Conservation (phyloP, 2,329 filamentous ascomycete species). For the Phoma sp. region DNA sequence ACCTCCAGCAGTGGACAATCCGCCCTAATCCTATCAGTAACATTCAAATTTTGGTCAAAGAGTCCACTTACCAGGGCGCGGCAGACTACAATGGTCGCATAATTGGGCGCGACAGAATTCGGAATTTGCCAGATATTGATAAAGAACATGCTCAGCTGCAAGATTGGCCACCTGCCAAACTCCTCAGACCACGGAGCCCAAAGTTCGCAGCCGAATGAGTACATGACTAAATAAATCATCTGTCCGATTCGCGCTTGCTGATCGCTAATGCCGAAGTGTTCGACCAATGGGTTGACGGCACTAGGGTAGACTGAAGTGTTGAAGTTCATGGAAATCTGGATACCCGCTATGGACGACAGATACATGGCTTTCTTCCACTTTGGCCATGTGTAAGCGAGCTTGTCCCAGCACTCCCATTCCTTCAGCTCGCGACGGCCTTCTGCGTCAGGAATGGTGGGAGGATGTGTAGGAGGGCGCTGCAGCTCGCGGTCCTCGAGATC, state of each 20-base stretch:
- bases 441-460: constrained; percentile 15
- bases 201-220: constrained; percentile 84
- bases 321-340: constrained; percentile 65
- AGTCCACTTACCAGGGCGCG: constrained; percentile 61
- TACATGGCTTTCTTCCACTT: constrained; percentile 60
- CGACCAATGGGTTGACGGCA: constrained; percentile 58
- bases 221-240: constrained; percentile 71
- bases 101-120: constrained; percentile 68
- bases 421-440: constrained; percentile 32
- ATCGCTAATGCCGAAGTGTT: constrained; percentile 63
- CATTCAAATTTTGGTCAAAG: neutral
- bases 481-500: constrained; percentile 11
- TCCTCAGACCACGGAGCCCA: constrained; percentile 85
- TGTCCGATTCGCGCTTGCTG: constrained; percentile 33
- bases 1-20: constrained; percentile 63
- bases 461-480: constrained; percentile 10
- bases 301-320: constrained; percentile 64
- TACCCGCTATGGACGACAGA: constrained; percentile 59
- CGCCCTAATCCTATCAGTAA: constrained; percentile 35
- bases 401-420: constrained; percentile 57
- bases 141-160: constrained; percentile 66
- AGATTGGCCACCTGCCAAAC: constrained; percentile 65
- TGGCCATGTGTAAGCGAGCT: constrained; percentile 56
- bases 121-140: constrained; percentile 74
- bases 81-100: constrained; percentile 69